Base-by-base conservation (phyloP, 768 basidiomycete species). In the Lanmaoa pseudosensibilis region DNA sequence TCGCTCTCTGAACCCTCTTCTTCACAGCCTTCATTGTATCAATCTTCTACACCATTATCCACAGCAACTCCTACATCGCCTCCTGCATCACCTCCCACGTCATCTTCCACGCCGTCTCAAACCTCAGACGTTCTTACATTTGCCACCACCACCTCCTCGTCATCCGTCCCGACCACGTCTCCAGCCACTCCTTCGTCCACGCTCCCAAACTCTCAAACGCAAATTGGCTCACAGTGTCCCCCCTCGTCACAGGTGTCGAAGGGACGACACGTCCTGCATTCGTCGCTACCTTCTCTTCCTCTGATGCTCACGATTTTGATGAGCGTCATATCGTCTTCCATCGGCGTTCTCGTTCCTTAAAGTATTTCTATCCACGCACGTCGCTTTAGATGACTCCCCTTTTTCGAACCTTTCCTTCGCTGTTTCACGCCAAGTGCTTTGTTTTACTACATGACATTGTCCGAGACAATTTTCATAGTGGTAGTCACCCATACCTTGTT, bases 261-360 rank as follows among this genome's bases (percentile, higher is more conserved):
- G 4, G 41, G 47, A 11, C 61, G 60, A 25, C 54, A 53, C 30
- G 53, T 50, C 43, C 58, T 62, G 8, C 25, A n/a, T n/a, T n/a
- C 45, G 12, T 33, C 19, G 16, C 30, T 59, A 9, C 48, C 63
- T 16, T 61, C 61, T 36, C 21, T 61, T n/a, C 50, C 60, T 43
- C 5, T 69, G n/a, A 34, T 64, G 19, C 36, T 68, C 50, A 58
- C 65, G 50, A 36, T 69, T 51, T 69, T 68, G 57, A 67, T 63
- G 49, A 51, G 71, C 36, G 49, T 67, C 32, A 18, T 67, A 18
- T 64, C 66, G 6, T 69, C 69, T 15, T 63, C 61, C 3, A 30
- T 71, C 40, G 69, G 72, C 2, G 54, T 64, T 27, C 37, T 70
- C 27, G 38, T 71, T 18, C 51, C 70, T 34, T 74, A 59, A 68